Percentiles rank a stretch among this genome's conserved stretches.
These are phyloP conservation scores for Oryza officinalis DNA, from an alignment of 176 grass and related monocot species.

Conservation along the genomic window DNA sequence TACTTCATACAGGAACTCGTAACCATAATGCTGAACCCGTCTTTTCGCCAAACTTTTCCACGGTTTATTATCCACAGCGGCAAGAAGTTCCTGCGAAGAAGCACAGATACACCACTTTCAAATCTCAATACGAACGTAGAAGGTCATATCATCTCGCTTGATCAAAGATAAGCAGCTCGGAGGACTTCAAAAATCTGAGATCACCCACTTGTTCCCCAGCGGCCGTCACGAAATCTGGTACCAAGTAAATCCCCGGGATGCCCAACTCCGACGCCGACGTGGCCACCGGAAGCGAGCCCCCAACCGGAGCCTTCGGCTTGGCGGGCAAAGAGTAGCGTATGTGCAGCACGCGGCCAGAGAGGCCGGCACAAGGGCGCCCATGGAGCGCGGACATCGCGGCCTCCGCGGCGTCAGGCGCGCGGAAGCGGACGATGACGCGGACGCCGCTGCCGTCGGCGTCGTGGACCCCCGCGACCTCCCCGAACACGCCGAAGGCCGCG, in stretches of 20 bases:
- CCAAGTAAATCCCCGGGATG: conserved; percentile 76
- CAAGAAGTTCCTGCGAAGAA: conserved; percentile 71
- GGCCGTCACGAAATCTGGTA: conserved; percentile 67
- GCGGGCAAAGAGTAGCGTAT: conserved; percentile 63
- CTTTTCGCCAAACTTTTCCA: conserved; percentile 86
- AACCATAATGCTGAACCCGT: conserved; percentile 96
- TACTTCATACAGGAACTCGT: conserved; percentile 95
- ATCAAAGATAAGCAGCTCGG: background rate
- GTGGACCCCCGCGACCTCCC: conserved; percentile 58
- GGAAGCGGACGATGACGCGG: conserved; percentile 73
- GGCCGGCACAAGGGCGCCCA: conserved; percentile 46
- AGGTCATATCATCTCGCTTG: background rate
- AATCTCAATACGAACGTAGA: background rate
- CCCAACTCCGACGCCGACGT: conserved; percentile 53
- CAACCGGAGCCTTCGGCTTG: conserved; percentile 40
- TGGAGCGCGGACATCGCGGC: conserved; percentile 69
- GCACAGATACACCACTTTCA: background rate
- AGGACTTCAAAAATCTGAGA: background rate
- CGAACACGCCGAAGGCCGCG: conserved; percentile 60
- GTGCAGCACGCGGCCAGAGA: conserved; percentile 62
- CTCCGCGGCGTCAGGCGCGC: conserved; percentile 50
- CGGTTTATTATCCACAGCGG: conserved; percentile 58
- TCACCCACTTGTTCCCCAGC: conserved; percentile 70
- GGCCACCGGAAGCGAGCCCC: conserved; percentile 44
- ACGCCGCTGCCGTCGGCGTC: conserved; percentile 69